Evolutionary conservation across 208 protist species (phyloP).

Genomic region (Herpetomonas tarakana): DNA sequence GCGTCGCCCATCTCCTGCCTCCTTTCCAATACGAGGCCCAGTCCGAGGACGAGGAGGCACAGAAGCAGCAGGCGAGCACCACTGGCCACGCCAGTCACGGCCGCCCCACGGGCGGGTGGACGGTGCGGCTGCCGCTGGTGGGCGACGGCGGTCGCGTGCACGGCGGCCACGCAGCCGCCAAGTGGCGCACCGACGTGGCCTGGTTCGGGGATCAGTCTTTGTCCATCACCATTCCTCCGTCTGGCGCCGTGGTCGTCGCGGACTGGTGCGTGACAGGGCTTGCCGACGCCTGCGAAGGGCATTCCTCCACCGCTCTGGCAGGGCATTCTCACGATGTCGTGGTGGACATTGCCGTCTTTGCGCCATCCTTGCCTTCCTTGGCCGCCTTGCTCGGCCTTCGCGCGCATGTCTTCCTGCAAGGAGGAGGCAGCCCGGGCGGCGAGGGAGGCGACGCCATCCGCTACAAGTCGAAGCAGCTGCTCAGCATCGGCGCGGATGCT

Average conservation of each 20-base stretch:
- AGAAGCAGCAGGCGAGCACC: too few relatives aligned
- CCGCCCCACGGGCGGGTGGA: constrained; percentile 6
- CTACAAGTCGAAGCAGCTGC: neutral
- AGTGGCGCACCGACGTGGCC: constrained; percentile 33
- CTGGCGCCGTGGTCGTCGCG: constrained; percentile 29
- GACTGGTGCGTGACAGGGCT: constrained; percentile 24
- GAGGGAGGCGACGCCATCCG: neutral
- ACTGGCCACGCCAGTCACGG: neutral
- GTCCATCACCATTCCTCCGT: constrained; percentile 27
- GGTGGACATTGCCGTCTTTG: neutral
- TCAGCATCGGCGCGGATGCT: neutral
- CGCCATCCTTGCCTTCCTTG: too few relatives aligned
- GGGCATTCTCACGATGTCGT: neutral
- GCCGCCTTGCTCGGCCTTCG: neutral
- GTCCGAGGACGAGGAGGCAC: neutral
- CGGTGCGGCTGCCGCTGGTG: constrained; percentile 11
- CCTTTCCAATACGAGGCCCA: constrained; percentile 22
- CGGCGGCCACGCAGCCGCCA: constrained; percentile 10
- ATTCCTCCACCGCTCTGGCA: too few relatives aligned
- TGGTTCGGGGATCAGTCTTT: constrained; percentile 67
- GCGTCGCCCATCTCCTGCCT: constrained; percentile 21
- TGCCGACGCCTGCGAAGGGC: neutral
- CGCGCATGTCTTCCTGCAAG: neutral
- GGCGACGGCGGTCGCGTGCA: constrained; percentile 9
- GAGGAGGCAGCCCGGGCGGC: too few relatives aligned